Conservation (phyloP, 805 yeast genomes). For the Metschnikowia anglica region DNA sequence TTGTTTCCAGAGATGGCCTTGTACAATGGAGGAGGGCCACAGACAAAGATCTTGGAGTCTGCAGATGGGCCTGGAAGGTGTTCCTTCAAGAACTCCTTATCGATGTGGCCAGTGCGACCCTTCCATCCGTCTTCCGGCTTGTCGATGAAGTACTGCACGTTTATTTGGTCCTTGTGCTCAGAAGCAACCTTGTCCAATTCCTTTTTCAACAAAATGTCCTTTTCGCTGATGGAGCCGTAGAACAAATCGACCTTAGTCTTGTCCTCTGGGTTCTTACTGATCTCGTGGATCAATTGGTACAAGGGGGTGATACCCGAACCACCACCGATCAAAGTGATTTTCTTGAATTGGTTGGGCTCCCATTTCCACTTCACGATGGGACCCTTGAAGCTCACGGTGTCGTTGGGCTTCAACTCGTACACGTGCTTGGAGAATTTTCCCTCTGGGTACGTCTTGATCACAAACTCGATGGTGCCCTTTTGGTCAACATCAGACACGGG, state of each 20-base stretch:
- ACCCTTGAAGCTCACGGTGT: conserved; percentile 88
- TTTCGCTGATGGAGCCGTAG: conserved; percentile 75
- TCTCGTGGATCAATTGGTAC: conserved; percentile 78
- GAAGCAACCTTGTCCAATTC: conserved; percentile 71
- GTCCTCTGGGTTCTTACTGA: conserved; percentile 78
- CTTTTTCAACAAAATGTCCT: conserved; percentile 77
- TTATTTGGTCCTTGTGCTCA: conserved; percentile 74
- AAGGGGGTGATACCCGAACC: conserved; percentile 97
- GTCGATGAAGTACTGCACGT: conserved; percentile 78
- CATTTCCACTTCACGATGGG: conserved; percentile 91
- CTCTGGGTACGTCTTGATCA: conserved; percentile 78
- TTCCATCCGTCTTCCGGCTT: conserved; percentile 49
- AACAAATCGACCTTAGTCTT: conserved; percentile 81
- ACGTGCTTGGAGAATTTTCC: conserved; percentile 84
- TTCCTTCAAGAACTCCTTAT: conserved; percentile 65
- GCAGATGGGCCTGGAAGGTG: conserved; percentile 63
- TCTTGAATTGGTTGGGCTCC: conserved; percentile 79
- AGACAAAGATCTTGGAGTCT: conserved; percentile 70
- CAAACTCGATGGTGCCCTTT: conserved; percentile 74
- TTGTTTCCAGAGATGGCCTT: conserved; percentile 84
- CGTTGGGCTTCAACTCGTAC: conserved; percentile 67
- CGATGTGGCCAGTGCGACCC: conserved; percentile 72
- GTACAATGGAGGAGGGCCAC: conserved; percentile 95
- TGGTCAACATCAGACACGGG: conserved; percentile 72
- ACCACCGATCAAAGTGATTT: conserved; percentile 85